Evolutionary conservation across 2,329 filamentous ascomycete genomes (phyloP).

Genomic region (Eutypella sp.): DNA sequence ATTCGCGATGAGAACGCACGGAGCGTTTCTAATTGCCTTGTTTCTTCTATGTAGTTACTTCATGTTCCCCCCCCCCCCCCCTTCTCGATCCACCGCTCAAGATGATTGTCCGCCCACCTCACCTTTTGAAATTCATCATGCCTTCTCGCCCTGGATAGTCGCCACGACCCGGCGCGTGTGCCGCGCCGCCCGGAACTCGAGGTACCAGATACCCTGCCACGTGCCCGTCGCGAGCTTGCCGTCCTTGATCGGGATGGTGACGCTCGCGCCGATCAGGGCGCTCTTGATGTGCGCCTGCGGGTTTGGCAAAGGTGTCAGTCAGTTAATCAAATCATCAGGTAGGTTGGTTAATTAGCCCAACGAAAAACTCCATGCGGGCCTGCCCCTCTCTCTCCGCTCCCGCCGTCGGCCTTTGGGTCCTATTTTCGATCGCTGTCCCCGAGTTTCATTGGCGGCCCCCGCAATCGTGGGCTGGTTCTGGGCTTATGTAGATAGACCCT

Average conservation of each 20-base stretch:
- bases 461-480: too few relatives aligned
- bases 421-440: too few relatives aligned
- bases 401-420: neutral
- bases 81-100: too few relatives aligned
- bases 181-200: constrained; percentile 76
- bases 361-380: too few relatives aligned
- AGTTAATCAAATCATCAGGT: too few relatives aligned
- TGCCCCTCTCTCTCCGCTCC: neutral
- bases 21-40: too few relatives aligned
- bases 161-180: constrained; percentile 81
- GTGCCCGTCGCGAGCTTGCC: constrained; percentile 68
- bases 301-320: neutral
- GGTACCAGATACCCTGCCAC: constrained; percentile 90
- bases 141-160: constrained; percentile 86
- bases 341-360: too few relatives aligned
- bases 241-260: constrained; percentile 86
- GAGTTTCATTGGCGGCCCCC: too few relatives aligned
- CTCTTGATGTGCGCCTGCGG: constrained; percentile 84
- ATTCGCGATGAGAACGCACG: too few relatives aligned
- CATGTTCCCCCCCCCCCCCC: too few relatives aligned
- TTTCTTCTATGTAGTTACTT: too few relatives aligned
- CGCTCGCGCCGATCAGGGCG: constrained; percentile 79
- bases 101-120: neutral
- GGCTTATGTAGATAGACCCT: too few relatives aligned
- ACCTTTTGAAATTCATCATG: constrained; percentile 20